These are phyloP conservation scores for Tuber calosporum DNA, from an alignment of 495 filamentous ascomycete species.

Conservation along the genomic window DNA sequence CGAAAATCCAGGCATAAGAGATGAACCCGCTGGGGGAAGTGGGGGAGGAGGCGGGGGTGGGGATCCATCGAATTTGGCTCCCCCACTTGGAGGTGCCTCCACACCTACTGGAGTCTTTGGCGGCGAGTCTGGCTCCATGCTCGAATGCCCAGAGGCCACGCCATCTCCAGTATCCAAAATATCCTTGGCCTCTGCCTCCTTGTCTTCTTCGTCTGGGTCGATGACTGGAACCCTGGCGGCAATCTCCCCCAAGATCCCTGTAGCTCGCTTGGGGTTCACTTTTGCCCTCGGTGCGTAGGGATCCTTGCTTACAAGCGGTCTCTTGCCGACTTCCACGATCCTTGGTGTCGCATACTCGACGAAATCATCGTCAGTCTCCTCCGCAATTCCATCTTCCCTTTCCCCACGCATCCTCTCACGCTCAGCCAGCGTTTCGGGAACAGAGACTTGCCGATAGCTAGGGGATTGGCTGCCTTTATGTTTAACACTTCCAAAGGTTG, in stretches of 20 bases:
- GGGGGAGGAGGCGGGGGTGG: conserved; percentile 45
- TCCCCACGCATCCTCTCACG: conserved; percentile 22
- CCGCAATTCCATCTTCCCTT: conserved; percentile 27
- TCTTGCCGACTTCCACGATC: conserved; percentile 42
- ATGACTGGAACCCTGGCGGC: conserved; percentile 65
- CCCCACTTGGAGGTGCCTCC: conserved; percentile 47
- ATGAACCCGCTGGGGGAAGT: conserved; percentile 16
- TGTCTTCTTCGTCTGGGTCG: conserved; percentile 61
- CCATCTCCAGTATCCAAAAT: conserved; percentile 48
- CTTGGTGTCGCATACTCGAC: conserved; percentile 45
- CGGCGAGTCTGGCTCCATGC: conserved; percentile 62
- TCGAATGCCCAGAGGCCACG: conserved; percentile 70
- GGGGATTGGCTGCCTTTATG: conserved; percentile 5
- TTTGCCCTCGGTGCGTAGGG: conserved; percentile 55
- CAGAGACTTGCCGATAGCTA: conserved; percentile 22
- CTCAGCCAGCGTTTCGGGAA: conserved; percentile 32
- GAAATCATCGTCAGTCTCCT: conserved; percentile 43
- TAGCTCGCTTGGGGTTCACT: conserved; percentile 64
- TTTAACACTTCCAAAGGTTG: conserved; percentile 24
- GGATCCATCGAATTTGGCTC: conserved; percentile 44
- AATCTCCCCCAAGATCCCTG: conserved; percentile 73
- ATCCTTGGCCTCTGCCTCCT: conserved; percentile 46
- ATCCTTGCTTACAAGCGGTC: conserved; percentile 29
- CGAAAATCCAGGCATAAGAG: conserved; percentile 20
- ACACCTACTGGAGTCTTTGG: conserved; percentile 65